Percentiles rank a stretch among this genome's conserved stretches.
phyloP scores from a whole-genome alignment of 169 alveolate species.

The Plasmodium chabaudi region DNA sequence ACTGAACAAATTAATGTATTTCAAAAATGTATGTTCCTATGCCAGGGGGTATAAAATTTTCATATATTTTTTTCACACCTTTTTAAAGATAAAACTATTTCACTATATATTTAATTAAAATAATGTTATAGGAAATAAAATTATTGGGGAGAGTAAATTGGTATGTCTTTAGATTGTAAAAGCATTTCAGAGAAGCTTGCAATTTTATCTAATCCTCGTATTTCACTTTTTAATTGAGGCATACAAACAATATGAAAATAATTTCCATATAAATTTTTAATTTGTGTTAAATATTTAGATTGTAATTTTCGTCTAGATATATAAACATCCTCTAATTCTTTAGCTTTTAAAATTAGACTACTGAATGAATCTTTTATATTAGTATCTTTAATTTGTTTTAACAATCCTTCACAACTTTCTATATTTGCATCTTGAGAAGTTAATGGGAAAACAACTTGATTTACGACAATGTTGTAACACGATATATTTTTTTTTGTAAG shows the following conservation, averaged over 20 bases:
- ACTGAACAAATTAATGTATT: no score
- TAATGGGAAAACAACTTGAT: conserved; percentile 96
- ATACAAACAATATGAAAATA: conserved; percentile 95
- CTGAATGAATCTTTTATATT: conserved; percentile 11
- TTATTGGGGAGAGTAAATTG: conserved; percentile 27
- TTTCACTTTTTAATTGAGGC: conserved; percentile 93
- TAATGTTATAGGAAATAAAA: no score
- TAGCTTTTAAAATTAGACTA: conserved; percentile 63
- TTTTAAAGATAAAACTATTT: no score
- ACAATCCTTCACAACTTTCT: conserved; percentile 8
- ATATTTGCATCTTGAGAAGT: conserved; percentile 58
- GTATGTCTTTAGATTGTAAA: conserved; percentile 82
- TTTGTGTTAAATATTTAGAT: conserved; percentile 94
- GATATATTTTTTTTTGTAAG: conserved; percentile 95
- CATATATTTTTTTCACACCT: no score
- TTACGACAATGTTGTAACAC: conserved; percentile 96
- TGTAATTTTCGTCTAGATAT: conserved; percentile 92
- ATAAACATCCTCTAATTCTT: conserved; percentile 79
- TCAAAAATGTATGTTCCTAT: no score
- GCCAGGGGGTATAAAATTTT: no score
- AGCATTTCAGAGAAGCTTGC: conserved; percentile 79
- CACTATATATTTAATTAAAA: no score
- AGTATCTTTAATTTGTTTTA: conserved; percentile 21
- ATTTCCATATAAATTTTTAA: conserved; percentile 94
- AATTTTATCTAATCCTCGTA: conserved; percentile 87